phyloP scores from a whole-genome alignment of 1,284 basidiomycete genomes.

The Schizopora paradoxa region DNA sequence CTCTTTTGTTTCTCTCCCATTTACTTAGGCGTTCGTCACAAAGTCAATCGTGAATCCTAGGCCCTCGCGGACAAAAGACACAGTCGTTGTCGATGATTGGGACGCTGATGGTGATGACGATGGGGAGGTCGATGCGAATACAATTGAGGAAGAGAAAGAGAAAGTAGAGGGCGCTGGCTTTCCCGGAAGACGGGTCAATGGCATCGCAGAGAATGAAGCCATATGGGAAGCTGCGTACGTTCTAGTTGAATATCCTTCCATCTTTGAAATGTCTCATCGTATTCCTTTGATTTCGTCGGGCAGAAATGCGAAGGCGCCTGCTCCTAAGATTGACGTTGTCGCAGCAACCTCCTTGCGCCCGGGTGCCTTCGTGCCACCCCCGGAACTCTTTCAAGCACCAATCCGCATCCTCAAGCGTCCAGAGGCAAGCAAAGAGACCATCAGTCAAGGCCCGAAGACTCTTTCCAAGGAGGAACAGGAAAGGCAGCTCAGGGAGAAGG shows the following conservation, averaged over 20 bases:
- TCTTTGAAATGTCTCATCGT: not conserved
- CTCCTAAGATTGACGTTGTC: constrained; percentile 20
- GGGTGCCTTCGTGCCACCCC: constrained; percentile 13
- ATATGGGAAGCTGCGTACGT: constrained; percentile 23
- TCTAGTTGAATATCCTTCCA: not conserved
- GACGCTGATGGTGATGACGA: constrained; percentile 20
- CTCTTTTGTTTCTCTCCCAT: too few species aligned
- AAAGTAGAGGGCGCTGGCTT: too few species aligned
- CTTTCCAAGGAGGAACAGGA: too few species aligned
- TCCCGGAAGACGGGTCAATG: too few species aligned
- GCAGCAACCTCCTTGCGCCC: constrained; percentile 7
- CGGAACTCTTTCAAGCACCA: constrained; percentile 18
- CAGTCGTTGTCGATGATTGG: constrained; percentile 19
- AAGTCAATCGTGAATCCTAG: too few species aligned
- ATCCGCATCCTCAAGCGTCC: constrained; percentile 23
- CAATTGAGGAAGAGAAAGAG: constrained; percentile 18
- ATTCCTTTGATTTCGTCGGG: not conserved
- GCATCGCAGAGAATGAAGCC: constrained; percentile 14
- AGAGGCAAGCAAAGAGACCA: constrained; percentile 4
- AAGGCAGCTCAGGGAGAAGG: constrained; percentile 20
- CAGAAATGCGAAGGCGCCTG: constrained; percentile 22
- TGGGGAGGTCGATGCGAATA: too few species aligned
- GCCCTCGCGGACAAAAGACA: not conserved
- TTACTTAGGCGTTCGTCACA: too few species aligned
- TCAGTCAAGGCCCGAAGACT: constrained; percentile 6